Conservation (phyloP, 2,329 filamentous ascomycete species). For the Trichoderma guizhouense region DNA sequence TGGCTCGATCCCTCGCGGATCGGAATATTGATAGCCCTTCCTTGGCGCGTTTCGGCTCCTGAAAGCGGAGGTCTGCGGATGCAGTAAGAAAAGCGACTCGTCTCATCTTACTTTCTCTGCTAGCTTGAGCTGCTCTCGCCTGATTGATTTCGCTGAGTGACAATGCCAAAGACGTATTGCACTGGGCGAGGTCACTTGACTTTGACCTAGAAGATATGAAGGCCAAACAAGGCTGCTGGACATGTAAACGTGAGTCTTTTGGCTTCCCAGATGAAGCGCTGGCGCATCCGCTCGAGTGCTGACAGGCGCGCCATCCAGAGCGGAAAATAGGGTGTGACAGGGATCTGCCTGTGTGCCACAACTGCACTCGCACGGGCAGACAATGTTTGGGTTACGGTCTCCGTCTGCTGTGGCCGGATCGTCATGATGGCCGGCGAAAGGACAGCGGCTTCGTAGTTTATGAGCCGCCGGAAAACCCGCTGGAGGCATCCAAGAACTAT, state of each 20-base stretch:
- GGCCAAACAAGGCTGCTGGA: slow-evolving; percentile 21
- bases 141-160: neutral
- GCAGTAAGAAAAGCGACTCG: neutral
- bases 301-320: slow-evolving; percentile 29
- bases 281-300: neutral
- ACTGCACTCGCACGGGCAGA: slow-evolving; percentile 42
- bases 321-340: slow-evolving; percentile 49
- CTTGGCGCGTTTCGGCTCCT: slow-evolving; percentile 2
- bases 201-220: slow-evolving; percentile 15
- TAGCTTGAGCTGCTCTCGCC: neutral
- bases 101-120: neutral
- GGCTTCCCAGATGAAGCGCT: neutral
- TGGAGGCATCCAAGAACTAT: slow-evolving; percentile 29
- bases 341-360: slow-evolving; percentile 40
- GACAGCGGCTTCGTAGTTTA: slow-evolving; percentile 17
- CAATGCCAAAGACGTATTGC: slow-evolving; percentile 10
- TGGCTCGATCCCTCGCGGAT: neutral
- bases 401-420: slow-evolving; percentile 47
- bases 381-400: slow-evolving; percentile 44
- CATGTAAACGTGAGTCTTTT: slow-evolving; percentile 22
- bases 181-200: slow-evolving; percentile 11
- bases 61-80: slow-evolving; percentile 6
- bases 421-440: slow-evolving; percentile 42
- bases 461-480: slow-evolving; percentile 14
- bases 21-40: slow-evolving; percentile 15